Evolutionary conservation across 345 rosid species (phyloP), one percentile per base, ranked within the genome.

Genomic region (Moricandia moricandioides): DNA sequence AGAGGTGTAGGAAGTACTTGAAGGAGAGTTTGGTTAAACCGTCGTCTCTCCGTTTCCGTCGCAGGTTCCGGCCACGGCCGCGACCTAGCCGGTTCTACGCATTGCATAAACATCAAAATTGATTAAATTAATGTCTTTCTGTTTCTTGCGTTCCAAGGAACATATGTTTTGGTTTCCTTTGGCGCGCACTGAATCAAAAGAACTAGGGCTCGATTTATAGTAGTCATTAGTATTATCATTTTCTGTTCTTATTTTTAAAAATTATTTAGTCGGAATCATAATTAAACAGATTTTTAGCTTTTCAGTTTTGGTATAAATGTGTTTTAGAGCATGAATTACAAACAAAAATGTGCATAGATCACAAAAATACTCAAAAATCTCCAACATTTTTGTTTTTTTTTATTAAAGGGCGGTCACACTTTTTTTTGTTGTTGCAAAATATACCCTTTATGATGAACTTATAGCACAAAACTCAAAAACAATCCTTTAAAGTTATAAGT

Each of bases 51-150:
- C 84, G 82, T 73, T 85, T 82, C 73, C 52, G 82, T 54, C 85
- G 90, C 0, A 81, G 88, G 1, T 18, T 80, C 2, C 86, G 61
- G 3, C 91, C 86, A 79, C 88, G 83, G 84, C 84, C 93, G 11
- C 83, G 86, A 62, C 98, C 74, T 2, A 93, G 97, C 82, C 88
- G 97, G 3, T 85, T 93, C 6, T 85, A 77, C 18, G 54, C 47
- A 13, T 81, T 88, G 91, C 80, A 79, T 57, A 71, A 47, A 51
- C 87, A 86, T 7, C 82, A 80, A 51, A 82, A 77, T 65, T 72
- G 24, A 21, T 0, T 35, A 18, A 7, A 5, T 29, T 45, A n/a
- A 21, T 21, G 24, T 45, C 7, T n/a, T 45, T 47, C 31, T 27
- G 1, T 62, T 77, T 6, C 71, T 77, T 77, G 80, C 72, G 76